Evolutionary conservation across 768 basidiomycete species (phyloP).

Genomic region (Candolleomyces eurysporus): DNA sequence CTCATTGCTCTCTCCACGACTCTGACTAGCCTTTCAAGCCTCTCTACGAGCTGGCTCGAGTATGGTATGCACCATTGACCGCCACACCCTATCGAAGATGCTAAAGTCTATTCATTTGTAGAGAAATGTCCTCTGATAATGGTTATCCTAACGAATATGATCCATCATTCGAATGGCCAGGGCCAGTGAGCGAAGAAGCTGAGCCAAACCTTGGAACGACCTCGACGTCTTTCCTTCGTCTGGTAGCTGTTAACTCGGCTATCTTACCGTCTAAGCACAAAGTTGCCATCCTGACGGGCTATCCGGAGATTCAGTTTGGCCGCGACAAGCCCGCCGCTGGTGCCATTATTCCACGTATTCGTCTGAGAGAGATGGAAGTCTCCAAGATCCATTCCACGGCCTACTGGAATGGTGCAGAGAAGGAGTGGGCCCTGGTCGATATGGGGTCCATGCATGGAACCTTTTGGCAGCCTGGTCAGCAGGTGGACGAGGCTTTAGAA

Average conservation of each 20-base stretch:
- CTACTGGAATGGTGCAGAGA: constrained; percentile 61
- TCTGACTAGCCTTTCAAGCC: too few relatives aligned
- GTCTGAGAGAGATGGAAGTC: constrained; percentile 82
- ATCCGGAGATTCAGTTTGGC: constrained; percentile 69
- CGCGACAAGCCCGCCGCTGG: constrained; percentile 59
- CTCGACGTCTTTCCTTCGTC: constrained; percentile 35
- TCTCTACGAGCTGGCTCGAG: too few relatives aligned
- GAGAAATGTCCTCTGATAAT: neutral
- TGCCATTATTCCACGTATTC: constrained; percentile 56
- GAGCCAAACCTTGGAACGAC: constrained; percentile 4
- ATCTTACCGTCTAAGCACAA: constrained; percentile 53
- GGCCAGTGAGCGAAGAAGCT: constrained; percentile 12
- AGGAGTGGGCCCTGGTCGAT: constrained; percentile 74
- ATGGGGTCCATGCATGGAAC: constrained; percentile 88
- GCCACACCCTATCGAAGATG: too few relatives aligned
- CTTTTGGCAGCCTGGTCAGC: constrained; percentile 37
- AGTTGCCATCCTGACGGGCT: constrained; percentile 43
- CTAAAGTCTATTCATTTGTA: too few relatives aligned
- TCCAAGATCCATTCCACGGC: constrained; percentile 78
- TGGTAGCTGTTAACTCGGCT: constrained; percentile 55
- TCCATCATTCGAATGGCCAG: constrained; percentile 61
- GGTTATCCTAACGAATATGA: constrained; percentile 37
- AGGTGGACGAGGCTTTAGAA: constrained; percentile 22
- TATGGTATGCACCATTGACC: too few relatives aligned
- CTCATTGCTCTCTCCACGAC: too few relatives aligned